phyloP scores from a whole-genome alignment of 768 basidiomycete genomes.

The Lyophyllum atratum region DNA sequence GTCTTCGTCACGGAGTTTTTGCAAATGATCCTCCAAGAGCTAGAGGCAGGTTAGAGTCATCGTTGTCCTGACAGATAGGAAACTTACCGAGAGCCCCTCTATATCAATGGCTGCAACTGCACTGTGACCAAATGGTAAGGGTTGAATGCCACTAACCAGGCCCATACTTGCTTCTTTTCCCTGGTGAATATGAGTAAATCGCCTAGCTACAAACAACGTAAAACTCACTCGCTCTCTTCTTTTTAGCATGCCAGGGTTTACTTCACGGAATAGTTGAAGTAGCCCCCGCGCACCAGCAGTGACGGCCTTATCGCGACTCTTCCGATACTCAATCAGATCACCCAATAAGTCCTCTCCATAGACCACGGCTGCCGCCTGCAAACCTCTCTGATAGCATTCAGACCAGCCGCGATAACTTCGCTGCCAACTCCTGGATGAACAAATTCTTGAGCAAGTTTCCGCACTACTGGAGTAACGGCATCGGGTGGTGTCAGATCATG shows the following conservation, averaged over 20 bases:
- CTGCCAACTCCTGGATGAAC: constrained; percentile 96
- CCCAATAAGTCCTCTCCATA: constrained; percentile 92
- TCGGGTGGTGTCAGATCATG: constrained; percentile 97
- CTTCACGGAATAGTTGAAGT: constrained; percentile 90
- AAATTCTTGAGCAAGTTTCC: constrained; percentile 93
- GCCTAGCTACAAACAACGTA: background rate
- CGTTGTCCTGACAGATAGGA: background rate
- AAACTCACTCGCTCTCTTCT: constrained; percentile 74
- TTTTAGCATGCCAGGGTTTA: constrained; percentile 92
- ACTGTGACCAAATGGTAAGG: constrained; percentile 82
- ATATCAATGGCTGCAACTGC: constrained; percentile 79
- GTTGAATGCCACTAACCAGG: constrained; percentile 59
- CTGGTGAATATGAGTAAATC: constrained; percentile 35
- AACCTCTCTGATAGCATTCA: constrained; percentile 95
- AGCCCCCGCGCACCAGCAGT: constrained; percentile 87
- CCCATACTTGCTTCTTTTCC: constrained; percentile 92
- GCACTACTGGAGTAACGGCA: constrained; percentile 82
- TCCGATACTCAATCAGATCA: constrained; percentile 93
- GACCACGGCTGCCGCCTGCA: constrained; percentile 94
- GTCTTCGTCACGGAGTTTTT: constrained; percentile 66
- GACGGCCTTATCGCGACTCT: constrained; percentile 93
- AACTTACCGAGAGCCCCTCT: constrained; percentile 81
- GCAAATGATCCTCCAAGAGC: constrained; percentile 89
- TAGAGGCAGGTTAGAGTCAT: constrained; percentile 29
- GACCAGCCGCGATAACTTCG: constrained; percentile 94